Conservation (phyloP, 108 stramenopile species). For the Stephanodiscus triporus region DNA sequence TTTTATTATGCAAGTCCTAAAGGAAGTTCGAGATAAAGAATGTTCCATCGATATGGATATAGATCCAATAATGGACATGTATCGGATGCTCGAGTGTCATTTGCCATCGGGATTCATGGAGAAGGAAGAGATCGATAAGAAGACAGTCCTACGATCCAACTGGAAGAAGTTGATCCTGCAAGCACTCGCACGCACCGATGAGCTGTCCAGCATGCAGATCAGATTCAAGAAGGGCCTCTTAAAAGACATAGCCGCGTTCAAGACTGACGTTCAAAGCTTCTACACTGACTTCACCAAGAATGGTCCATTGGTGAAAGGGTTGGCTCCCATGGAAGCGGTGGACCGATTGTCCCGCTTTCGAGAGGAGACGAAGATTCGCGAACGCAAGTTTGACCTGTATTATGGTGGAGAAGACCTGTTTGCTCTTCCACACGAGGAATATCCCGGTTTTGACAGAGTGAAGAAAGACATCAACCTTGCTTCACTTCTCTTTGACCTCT, state of each 20-base stretch:
- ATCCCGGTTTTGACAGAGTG: constrained; percentile 81
- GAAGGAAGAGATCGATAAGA: constrained; percentile 92
- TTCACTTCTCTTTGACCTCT: constrained; percentile 86
- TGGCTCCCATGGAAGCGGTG: constrained; percentile 88
- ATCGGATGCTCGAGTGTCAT: constrained; percentile 88
- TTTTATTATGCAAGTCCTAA: constrained; percentile 83
- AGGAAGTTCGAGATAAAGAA: constrained; percentile 67
- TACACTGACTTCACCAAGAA: constrained; percentile 71
- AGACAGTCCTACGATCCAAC: constrained; percentile 81
- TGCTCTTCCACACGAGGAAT: constrained; percentile 81
- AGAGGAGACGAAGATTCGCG: constrained; percentile 83
- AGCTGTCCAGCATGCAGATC: constrained; percentile 79
- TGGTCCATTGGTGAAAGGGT: constrained; percentile 81
- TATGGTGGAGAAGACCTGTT: constrained; percentile 85
- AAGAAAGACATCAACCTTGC: constrained; percentile 86
- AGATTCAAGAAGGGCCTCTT: constrained; percentile 75
- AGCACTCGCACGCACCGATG: constrained; percentile 71
- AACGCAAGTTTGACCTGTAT: constrained; percentile 88
- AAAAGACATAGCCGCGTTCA: constrained; percentile 75
- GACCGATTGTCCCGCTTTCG: constrained; percentile 87
- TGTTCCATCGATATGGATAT: constrained; percentile 74
- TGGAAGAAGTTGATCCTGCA: constrained; percentile 88
- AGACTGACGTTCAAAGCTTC: constrained; percentile 61
- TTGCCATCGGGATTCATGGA: constrained; percentile 88
- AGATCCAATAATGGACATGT: constrained; percentile 90